Conservation (phyloP, 768 basidiomycete genomes). For the Boletus edulis region DNA sequence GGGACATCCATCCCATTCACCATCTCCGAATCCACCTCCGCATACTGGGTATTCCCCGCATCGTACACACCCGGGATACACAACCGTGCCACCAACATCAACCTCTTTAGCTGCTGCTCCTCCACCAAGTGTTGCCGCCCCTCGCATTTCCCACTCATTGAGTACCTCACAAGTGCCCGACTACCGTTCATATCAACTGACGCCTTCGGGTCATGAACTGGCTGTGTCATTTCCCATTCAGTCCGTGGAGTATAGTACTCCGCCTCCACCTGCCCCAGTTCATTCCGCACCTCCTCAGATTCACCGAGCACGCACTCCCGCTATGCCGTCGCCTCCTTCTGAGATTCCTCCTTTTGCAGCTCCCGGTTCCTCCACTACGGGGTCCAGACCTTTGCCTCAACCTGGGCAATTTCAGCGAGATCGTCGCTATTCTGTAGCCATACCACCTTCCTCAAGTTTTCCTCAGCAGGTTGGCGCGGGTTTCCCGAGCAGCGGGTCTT, state of each 20-base stretch:
- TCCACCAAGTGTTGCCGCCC: slow-evolving; percentile 10
- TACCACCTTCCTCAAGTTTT: slow-evolving; percentile 31
- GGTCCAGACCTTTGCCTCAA: slow-evolving; percentile 33
- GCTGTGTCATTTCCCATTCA: slow-evolving; percentile 22
- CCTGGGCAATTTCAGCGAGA: slow-evolving; percentile 31
- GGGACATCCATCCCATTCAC: slow-evolving; percentile 40
- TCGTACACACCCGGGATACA: slow-evolving; percentile 10
- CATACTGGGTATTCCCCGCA: slow-evolving; percentile 21
- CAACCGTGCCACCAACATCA: slow-evolving; percentile 9
- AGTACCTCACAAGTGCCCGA: slow-evolving; percentile 26
- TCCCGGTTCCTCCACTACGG: slow-evolving; percentile 5
- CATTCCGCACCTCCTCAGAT: slow-evolving; percentile 27
- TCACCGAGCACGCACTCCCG: slow-evolving; percentile 15
- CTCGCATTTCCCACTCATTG: slow-evolving; percentile 27
- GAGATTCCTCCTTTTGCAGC: slow-evolving; percentile 11
- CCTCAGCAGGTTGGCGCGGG: slow-evolving; percentile 23
- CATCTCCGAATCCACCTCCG: slow-evolving; percentile 18
- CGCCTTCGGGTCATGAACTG: slow-evolving; percentile 20
- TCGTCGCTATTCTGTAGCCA: slow-evolving; percentile 29
- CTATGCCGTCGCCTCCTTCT: slow-evolving; percentile 26
- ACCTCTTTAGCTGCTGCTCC: slow-evolving; percentile 4
- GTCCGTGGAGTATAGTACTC: slow-evolving; percentile 21
- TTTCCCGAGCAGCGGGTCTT: slow-evolving; percentile 17
- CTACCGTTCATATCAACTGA: slow-evolving; percentile 24
- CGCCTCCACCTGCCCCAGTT: slow-evolving; percentile 20